A percentile compares a stretch with the other conserved stretches of the same genome.
phyloP scores from a whole-genome alignment of 768 basidiomycete genomes.

The Lactarius hatsudake region DNA sequence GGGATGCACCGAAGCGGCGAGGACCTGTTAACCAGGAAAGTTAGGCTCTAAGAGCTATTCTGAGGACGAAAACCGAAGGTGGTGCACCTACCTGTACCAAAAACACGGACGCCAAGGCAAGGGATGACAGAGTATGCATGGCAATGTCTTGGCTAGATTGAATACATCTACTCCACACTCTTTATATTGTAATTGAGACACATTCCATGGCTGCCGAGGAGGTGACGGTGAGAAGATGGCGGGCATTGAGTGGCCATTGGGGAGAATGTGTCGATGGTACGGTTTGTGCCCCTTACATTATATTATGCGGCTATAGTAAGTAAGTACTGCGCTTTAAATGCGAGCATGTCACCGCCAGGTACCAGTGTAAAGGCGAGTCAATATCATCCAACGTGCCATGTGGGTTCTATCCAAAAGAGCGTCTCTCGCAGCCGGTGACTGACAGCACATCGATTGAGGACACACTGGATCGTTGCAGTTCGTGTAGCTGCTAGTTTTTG shows the following conservation, averaged over 20 bases:
- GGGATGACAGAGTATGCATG: neutral
- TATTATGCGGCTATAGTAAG: neutral
- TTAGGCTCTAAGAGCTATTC: neutral
- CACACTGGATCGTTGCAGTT: neutral
- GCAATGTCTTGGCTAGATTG: neutral
- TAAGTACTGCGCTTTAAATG: neutral
- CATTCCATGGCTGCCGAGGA: neutral
- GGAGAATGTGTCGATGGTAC: neutral
- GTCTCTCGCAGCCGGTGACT: neutral
- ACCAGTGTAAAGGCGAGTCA: neutral
- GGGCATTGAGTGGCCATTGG: neutral
- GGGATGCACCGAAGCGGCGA: neutral
- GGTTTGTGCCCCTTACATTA: neutral
- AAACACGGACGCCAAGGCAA: neutral
- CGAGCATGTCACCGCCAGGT: neutral
- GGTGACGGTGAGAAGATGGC: neutral
- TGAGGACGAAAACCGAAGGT: neutral
- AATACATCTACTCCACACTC: neutral
- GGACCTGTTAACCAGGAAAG: neutral
- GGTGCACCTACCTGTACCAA: neutral
- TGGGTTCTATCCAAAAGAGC: neutral
- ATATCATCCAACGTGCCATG: neutral
- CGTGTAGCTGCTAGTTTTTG: neutral
- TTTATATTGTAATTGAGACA: neutral
- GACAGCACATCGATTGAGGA: neutral